phyloP scores from a whole-genome alignment of 352 stramenopile genomes.

The Phytophthora pluvialis region DNA sequence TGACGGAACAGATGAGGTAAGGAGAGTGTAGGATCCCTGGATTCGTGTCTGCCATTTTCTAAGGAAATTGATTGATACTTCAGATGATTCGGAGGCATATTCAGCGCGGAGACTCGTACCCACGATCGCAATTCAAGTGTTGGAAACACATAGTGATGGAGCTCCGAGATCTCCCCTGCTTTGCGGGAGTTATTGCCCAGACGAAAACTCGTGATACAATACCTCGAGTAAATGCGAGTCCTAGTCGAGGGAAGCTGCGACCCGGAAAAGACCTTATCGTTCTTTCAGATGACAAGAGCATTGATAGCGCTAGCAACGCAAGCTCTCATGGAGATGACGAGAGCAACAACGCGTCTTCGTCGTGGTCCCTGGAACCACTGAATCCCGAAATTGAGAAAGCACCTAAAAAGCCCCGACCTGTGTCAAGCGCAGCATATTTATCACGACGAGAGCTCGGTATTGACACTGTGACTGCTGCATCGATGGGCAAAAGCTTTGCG shows the following conservation, averaged over 20 bases:
- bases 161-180: constrained; percentile 67
- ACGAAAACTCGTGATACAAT: constrained; percentile 14
- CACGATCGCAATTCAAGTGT: constrained; percentile 69
- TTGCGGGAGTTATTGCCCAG: constrained; percentile 26
- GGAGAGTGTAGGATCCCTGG: neutral
- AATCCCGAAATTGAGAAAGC: constrained; percentile 27
- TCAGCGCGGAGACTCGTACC: constrained; percentile 74
- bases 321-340: constrained; percentile 28
- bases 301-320: constrained; percentile 23
- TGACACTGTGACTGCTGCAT: constrained; percentile 7
- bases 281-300: constrained; percentile 50
- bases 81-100: constrained; percentile 78
- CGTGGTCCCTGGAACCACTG: constrained; percentile 30
- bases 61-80: neutral
- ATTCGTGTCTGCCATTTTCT: neutral
- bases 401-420: constrained; percentile 24
- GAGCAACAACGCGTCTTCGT: constrained; percentile 34
- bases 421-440: constrained; percentile 30
- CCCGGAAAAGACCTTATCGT: constrained; percentile 83
- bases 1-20: constrained; percentile 76
- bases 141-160: constrained; percentile 85
- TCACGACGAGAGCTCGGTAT: constrained; percentile 19
- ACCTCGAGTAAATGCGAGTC: constrained; percentile 43
- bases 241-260: constrained; percentile 74
- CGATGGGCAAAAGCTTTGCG: constrained; percentile 54